Base-by-base conservation (phyloP, 768 basidiomycete species). In the Pulveroboletus sp. region DNA sequence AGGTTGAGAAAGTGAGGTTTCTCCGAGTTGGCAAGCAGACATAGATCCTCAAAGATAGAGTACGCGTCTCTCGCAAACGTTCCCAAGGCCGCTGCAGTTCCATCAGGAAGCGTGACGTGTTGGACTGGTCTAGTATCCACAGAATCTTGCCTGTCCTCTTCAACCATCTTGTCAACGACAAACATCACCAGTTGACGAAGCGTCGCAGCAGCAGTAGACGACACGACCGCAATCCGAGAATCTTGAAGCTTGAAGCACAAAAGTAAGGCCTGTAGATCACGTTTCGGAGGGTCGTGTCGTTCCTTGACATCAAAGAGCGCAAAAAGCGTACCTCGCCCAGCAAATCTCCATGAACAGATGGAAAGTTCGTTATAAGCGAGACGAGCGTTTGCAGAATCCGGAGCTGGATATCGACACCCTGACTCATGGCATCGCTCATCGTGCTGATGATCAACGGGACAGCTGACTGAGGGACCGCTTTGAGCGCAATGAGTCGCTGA, bases 181-280 rank as follows among this genome's bases (percentile, higher is more conserved):
- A 97, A 90, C 94, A 99, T 97, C 39, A 98, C 91, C 2, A 97
- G 77, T 64, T 98, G 95, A 3, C 94, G 85, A 5, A 97, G 78
- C 0, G 94, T 97, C 0, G 96, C 96, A 3, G 94, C 94, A 2
- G 95, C 95, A 4, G 96, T 98, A 0, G 92, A 94, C 3, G 93
- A 95, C 7, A 99, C 95, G 24, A 98, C 95, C 0, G 93, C 89
- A 21, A 94, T 96, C 55, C 90, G 84, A 0, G 92, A 94, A 51
- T 97, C 96, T 68, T 97, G 93, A 24, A 97, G 72, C 66, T 85
- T 92, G 78, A 98, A 98, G 62, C 93, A 97, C 8, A 97, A 71
- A n/a, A 95, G 71, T 0, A 98, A 74, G 0, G 91, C 91, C 91
- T 95, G 58, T 8, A 37, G 6, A 41, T n/a, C 38, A 49, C 27